Base-by-base conservation (phyloP, 2,329 filamentous ascomycete species). In the Fusarium equiseti region DNA sequence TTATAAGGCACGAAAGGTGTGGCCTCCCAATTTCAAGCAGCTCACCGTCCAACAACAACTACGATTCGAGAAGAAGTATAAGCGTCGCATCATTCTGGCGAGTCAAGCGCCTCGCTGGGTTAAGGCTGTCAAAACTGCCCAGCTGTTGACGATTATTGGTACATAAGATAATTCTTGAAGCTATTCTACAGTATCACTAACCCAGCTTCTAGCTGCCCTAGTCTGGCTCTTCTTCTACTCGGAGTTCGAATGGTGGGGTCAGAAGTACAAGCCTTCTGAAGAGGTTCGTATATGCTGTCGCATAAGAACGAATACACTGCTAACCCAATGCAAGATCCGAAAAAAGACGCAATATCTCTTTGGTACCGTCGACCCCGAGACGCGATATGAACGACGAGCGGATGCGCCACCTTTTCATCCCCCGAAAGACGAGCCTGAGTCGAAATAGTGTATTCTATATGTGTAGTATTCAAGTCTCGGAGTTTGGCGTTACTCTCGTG, bases 1-100 rank as follows among this genome's bases (percentile, higher is more conserved):
- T 8, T 90, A 88, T 81, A 87, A 84, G 75, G 87, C 89, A 51
- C 91, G 92, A 80, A 92, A 91, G 77, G 83, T 88, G 70, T 95
- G 92, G 92, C 92, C 92, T 61, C 92, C 92, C 15, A 90, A 94
- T 79, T 92, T 95, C 80, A 82, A 85, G 68, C 87, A 88, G 77
- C 86, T 95, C 63, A 89, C 89, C 40, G 82, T 85, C 49, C 91
- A 92, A 79, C 89, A 94, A 76, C 90, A 95, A 80, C 91, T 95
- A 77, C 87, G 89, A 45, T 90, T 94, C 73, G 92, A 95, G 83
- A 90, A 92, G 79, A 90, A 91, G 77, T 95, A 91, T 81, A 92
- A 93, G 81, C 86, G 92, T 55, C 86, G 92, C 57, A 80, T 91
- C 27, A 85, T 86, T 62, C 80, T 92, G 72, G 88, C 89, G 73